Base-by-base conservation (phyloP, 257 asterid genomes). In the Solanum medicagineum region DNA sequence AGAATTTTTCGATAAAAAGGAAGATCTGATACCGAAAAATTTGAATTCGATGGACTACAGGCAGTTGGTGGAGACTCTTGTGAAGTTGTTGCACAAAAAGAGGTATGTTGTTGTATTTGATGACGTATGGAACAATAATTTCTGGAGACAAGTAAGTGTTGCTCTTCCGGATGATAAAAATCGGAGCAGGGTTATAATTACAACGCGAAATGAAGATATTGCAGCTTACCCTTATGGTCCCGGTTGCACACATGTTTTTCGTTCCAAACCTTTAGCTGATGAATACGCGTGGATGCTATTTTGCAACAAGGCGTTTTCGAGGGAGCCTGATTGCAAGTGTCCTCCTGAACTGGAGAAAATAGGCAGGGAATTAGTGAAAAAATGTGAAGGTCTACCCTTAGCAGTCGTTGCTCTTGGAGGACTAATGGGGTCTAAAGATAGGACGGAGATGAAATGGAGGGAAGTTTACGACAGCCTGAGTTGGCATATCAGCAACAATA, bases 181-280 rank as follows among this genome's bases (percentile, higher is more conserved):
- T 14, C 89, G 94, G 24, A 89, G 95, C 77, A 88, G 95, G 86
- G 59, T 93, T 8, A 54, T 93, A 26, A 73, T 92, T 75, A 91
- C 94, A 6, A 91, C 94, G 1, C 81, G 91, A 81, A 77, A 84
- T 44, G 83, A 84, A 6, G 74, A 81, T 68, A 83, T 90, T 32
- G 92, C 93, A 26, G 57, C 87, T 7, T 62, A 20, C 47, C 81
- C 90, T 20, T 84, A 83, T 40, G 88, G 90, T 80, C 85, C 86
- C 7, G 85, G 87, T 63, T 80, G 87, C 60, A 10, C 6, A 9
- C 83, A 19, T 36, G 71, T 84, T 32, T 84, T 85, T 80, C 56
- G 79, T 16, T 69, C 53, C 59, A 83, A 84, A 83, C 92, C 85
- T 80, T 91, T 51, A 40, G 87, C 45, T 10, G 80, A 49, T 24